Base-by-base conservation (phyloP, 768 basidiomycete genomes). In the Tulasnella sp. region DNA sequence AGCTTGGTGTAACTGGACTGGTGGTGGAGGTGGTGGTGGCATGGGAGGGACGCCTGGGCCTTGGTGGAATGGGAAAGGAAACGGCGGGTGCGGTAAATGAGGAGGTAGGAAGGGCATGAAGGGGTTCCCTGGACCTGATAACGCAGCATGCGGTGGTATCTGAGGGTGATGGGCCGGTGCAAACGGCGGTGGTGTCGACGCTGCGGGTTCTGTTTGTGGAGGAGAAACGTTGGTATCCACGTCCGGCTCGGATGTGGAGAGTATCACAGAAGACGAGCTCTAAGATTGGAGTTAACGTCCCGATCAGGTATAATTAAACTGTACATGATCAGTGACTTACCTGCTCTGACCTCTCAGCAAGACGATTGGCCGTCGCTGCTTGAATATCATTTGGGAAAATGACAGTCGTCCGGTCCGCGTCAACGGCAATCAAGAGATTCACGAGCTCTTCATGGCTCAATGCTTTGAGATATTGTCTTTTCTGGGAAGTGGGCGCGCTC, bases 391-490 rank as follows among this genome's bases (percentile, higher is more conserved):
- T 39, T 12, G 71, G 74, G 87, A 16, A 88, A 87, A 81, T 91
- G 85, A 9, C 86, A 78, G 76, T 92, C 89, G 76, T 90, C 88
- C 41, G 84, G 83, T 73, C 92, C 83, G 78, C 89, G 92, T 76
- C 76, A 41, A 76, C 37, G 35, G 69, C 71, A 4, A 76, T 59
- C n/a, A 77, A 69, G 11, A 92, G 87, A 76, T 91, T 91, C 77
- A 92, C 90, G 77, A 92, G 84, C 80, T 92, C 89, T 62, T 85
- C 83, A 26, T 84, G 86, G 29, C 87, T 84, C 8, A 93, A 83
- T 47, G 32, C 19, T 22, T 22, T 34, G 11, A 44, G 22, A 19
- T 35, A 34, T 14, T 69, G 40, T 69, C 44, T 42, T 34, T 41
- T 26, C 8, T 26, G 39, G 12, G 68, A 35, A n/a, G 26, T 29